A percentile compares a stretch with the other conserved stretches of the same genome.
These are phyloP conservation scores for Pleodorina starrii DNA, from an alignment of 139 green algal genomes.

Conservation along the genomic window DNA sequence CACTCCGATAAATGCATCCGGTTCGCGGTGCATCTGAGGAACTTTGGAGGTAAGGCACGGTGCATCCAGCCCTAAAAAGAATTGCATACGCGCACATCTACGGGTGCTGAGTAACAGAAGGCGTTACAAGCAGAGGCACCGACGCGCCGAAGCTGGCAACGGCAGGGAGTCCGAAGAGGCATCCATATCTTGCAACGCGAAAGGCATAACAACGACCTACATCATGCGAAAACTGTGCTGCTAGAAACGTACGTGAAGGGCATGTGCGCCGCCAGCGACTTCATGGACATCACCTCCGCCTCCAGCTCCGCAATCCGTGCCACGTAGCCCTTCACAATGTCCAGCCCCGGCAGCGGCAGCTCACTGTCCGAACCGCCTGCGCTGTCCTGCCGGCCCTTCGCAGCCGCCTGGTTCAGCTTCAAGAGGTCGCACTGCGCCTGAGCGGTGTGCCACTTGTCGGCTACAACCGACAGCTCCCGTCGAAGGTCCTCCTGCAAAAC, in stretches of 20 bases:
- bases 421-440: slow-evolving; percentile 55
- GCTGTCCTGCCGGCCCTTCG: neutral
- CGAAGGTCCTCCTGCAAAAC: slow-evolving; percentile 42
- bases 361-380: neutral
- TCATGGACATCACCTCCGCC: slow-evolving; percentile 63
- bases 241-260: slow-evolving; percentile 43
- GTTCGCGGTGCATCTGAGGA: no score
- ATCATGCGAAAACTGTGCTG: no score
- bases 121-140: no score
- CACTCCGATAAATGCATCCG: no score
- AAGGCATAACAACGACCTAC: no score
- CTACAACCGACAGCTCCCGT: neutral
- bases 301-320: slow-evolving; percentile 77
- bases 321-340: slow-evolving; percentile 65
- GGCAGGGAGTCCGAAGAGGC: no score
- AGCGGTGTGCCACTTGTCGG: slow-evolving; percentile 44
- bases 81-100: no score
- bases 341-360: slow-evolving; percentile 23
- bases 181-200: no score
- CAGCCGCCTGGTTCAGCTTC: slow-evolving; percentile 23
- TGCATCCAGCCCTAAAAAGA: no score
- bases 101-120: no score
- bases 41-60: no score
- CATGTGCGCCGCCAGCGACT: slow-evolving; percentile 23
- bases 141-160: no score